Evolutionary conservation across 2,329 filamentous ascomycete species (phyloP), one percentile per base, ranked within the genome.

Genomic region (Fusarium chaquense): DNA sequence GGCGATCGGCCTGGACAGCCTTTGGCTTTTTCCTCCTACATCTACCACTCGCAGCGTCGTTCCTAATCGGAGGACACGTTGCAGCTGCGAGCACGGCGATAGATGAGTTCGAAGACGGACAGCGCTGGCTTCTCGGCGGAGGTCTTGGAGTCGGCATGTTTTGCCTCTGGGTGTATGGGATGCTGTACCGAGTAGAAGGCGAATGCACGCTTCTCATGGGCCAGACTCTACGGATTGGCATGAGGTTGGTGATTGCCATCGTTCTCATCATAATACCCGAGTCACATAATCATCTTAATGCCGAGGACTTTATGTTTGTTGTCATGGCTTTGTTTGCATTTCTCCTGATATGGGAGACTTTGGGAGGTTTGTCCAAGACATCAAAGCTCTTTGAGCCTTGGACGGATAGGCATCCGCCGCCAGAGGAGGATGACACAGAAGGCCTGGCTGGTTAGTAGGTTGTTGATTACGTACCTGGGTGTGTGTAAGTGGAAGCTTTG

Each of bases 81-180:
- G 79, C 79, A 18, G 83, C 83, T 9, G 71, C 78, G 3, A 83
- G 80, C 40, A 79, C 81, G 1, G 73, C 73, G 3, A 65, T 80
- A 35, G 73, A 82, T 1, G 74, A 81, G 20, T 79, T 84, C 52
- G 80, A 81, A 35, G 74, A 79, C 4, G 78, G 80, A 0, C 80
- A 84, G 66, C 77, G 80, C n/a, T 84, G 83, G 83, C 76, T 85
- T 6, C 78, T 84, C 1, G 82, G 83, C 20, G 83, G 80, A 32
- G 83, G 83, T 3, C 77, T 85, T 0, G 82, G 81, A 3, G 75
- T 82, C 3, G 83, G 83, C 18, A 76, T 84, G 75, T 76, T 83
- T 46, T 84, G 82, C 58, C 75, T 85, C 8, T 82, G 80, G 77
- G 54, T 78, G 0, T 81, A 82, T 55, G 80, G 79, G 10, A 75